Evolutionary conservation across 441 rosid genomes (phyloP).

Genomic region (Erysimum pusillum): DNA sequence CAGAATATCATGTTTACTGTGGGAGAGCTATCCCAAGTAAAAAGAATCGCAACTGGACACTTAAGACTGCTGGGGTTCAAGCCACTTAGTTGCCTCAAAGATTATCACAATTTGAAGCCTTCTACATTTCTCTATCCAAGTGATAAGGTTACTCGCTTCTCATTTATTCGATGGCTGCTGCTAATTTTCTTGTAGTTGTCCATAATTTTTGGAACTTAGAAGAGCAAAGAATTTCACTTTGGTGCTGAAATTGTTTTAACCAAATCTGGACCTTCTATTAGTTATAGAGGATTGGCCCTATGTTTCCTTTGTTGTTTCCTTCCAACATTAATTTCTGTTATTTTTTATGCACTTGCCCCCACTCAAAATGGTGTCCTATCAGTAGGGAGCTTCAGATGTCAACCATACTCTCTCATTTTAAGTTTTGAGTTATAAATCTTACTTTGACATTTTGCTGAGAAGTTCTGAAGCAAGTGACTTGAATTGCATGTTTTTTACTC

Average conservation of each 20-base stretch:
- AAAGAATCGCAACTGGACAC: conserved; percentile 73
- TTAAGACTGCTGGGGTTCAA: conserved; percentile 93
- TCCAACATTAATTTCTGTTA: background rate
- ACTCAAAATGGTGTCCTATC: conserved; percentile 12
- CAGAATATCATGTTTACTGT: conserved; percentile 66
- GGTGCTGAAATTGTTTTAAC: background rate
- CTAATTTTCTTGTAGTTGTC: conserved; percentile 11
- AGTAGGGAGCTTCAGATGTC: conserved; percentile 7
- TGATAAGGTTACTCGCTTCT: conserved; percentile 71
- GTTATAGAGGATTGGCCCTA: conserved; percentile 3
- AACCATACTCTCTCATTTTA: background rate
- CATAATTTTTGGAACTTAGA: conserved; percentile 15
- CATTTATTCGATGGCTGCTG: conserved; percentile 7
- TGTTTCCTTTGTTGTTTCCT: conserved; percentile 14
- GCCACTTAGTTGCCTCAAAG: conserved; percentile 90
- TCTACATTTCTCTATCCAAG: conserved; percentile 90
- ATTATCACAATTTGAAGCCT: conserved; percentile 92
- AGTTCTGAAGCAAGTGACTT: conserved; percentile 16
- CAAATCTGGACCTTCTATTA: background rate
- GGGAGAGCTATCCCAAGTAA: conserved; percentile 78
- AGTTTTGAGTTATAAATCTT: background rate
- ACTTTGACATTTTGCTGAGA: conserved; percentile 9
- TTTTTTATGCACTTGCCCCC: background rate
- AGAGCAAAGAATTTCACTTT: conserved; percentile 5
- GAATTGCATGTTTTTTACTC: conserved; percentile 11